Base-by-base conservation (phyloP, 2,329 filamentous ascomycete species). In the Penicillium sp. region DNA sequence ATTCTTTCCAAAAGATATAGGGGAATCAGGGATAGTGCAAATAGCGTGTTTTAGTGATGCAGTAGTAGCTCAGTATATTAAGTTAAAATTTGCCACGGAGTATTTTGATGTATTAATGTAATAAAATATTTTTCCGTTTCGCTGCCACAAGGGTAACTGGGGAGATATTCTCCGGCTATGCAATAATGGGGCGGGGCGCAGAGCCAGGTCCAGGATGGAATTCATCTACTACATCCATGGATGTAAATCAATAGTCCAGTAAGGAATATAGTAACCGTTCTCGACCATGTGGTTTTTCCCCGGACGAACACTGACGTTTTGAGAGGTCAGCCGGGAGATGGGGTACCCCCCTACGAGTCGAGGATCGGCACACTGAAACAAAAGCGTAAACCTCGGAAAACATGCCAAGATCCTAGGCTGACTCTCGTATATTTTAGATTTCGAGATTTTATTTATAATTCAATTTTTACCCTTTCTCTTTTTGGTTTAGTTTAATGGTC, bases 331-430 rank as follows among this genome's bases (percentile, higher is more conserved):
- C 50, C 50, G 28, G 26, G 28, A 36, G 22, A 25, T 19, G 35
- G 28, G 37, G 36, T 41, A 50, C 51, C 38, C 28, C 37, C 30
- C 17, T n/a, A 45, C 35, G 3, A 14, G 53, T 51, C 14, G 35
- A 51, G 28, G 53, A 55, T 55, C 53, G 42, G 53, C 53, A 30
- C 7, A 16, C 35, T 43, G 62, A 65, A 65, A 63, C 62, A 57
- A 56, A 52, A 56, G 45, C 31, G 38, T 41, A 51, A 55, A 43
- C 41, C 3, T 44, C 31, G 11, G 42, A 47, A 45, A 45, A 36
- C 44, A 45, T 33, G 51, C 43, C 50, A 59, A 56, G 57, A 17
- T 35, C 5, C 61, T 52, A 62, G 59, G 59, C 59, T 57, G 62
- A 63, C 40, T 50, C 38, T 30, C 25, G 17, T 50, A 14, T 12